Evolutionary conservation across 306 rosid genomes (phyloP).

Genomic region (Cotoneaster glaucophyllus): DNA sequence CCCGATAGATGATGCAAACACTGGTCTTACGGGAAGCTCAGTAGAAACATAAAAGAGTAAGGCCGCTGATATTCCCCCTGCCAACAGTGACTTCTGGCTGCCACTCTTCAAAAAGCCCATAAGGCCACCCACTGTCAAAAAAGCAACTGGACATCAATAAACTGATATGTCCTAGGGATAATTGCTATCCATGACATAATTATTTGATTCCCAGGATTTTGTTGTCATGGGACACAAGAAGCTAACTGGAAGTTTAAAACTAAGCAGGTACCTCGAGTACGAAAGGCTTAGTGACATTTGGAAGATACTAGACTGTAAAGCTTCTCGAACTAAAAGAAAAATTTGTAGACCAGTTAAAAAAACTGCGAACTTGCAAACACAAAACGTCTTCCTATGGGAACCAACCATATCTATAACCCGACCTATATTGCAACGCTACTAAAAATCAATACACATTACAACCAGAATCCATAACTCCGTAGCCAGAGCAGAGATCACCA

Average conservation of each 20-base stretch:
- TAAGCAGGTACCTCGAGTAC: not conserved
- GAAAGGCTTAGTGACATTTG: not conserved
- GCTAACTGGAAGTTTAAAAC: not conserved
- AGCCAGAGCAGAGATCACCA: not conserved
- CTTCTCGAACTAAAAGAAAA: not conserved
- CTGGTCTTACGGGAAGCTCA: conserved; percentile 72
- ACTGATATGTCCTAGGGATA: not conserved
- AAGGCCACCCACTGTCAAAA: conserved; percentile 71
- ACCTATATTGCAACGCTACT: not conserved
- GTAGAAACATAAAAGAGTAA: conserved; percentile 54
- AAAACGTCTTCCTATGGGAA: not conserved
- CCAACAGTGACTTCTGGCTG: conserved; percentile 85
- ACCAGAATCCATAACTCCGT: not conserved
- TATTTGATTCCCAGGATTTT: not conserved
- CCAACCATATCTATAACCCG: not conserved
- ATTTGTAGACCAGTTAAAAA: not conserved
- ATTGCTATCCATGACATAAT: not conserved
- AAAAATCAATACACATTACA: not conserved
- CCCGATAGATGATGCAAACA: conserved; percentile 81
- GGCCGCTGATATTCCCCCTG: conserved; percentile 75
- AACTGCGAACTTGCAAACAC: not conserved
- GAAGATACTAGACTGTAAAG: not conserved
- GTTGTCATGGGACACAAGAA: not conserved
- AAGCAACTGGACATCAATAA: not conserved
- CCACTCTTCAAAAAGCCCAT: conserved; percentile 95